A percentile compares a stretch with the other conserved stretches of the same genome.
Conservation (phyloP, 192 early-diverging fungal genomes). For the Diversispora epigaea region DNA sequence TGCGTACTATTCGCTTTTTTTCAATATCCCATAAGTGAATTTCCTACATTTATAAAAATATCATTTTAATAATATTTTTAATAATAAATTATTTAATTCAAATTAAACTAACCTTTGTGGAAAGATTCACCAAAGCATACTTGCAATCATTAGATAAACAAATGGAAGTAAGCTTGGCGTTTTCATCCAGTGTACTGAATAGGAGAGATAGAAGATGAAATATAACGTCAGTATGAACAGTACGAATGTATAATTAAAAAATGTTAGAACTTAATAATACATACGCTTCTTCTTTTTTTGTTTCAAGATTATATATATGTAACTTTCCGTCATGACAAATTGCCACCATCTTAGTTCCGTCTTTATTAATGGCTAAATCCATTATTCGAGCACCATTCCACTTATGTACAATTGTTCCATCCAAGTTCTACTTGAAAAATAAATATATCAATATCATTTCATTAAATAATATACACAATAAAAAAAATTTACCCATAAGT, state of each 20-base stretch:
- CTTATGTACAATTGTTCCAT: constrained; percentile 58
- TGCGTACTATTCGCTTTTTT: constrained; percentile 64
- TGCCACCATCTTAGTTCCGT: constrained; percentile 63
- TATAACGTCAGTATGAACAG: no score
- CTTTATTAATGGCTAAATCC: constrained; percentile 61
- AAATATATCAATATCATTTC: not conserved
- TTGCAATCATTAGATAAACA: constrained; percentile 45
- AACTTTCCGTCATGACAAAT: constrained; percentile 62
- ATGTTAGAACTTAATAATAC: not conserved
- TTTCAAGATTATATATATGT: constrained; percentile 27
- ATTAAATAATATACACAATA: constrained; percentile 28
- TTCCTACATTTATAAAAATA: constrained; percentile 49
- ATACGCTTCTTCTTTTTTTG: constrained; percentile 30
- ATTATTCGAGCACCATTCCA: constrained; percentile 62
- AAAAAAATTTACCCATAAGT: constrained; percentile 63
- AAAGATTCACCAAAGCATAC: constrained; percentile 55
- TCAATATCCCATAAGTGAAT: constrained; percentile 89
- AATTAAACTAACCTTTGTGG: constrained; percentile 49
- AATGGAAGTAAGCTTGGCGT: constrained; percentile 40
- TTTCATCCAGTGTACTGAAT: constrained; percentile 42
- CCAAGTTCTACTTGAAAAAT: constrained; percentile 33
- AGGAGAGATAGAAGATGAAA: not conserved
- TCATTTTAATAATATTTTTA: not conserved
- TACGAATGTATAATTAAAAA: no score
- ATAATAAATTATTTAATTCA: no score